A percentile compares a stretch with the other conserved stretches of the same genome.
These are phyloP conservation scores for Metschnikowia kofuensis DNA, from an alignment of 805 yeast genomes.

Conservation along the genomic window DNA sequence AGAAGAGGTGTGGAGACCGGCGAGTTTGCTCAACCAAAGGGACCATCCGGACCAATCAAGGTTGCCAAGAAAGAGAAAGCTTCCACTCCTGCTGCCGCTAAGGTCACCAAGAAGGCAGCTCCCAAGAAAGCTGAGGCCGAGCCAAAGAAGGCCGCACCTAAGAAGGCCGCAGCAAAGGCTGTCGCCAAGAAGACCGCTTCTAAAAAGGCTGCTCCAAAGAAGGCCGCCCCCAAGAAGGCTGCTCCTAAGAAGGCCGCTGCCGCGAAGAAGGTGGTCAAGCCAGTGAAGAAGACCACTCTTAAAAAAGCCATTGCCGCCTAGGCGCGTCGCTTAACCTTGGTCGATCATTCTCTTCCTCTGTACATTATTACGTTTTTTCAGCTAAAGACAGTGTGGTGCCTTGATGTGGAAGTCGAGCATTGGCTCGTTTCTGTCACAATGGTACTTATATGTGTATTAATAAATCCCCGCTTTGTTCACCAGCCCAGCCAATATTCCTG, in stretches of 20 bases:
- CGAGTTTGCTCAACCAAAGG: slow-evolving; percentile 80
- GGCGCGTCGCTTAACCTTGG: background rate
- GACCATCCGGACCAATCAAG: slow-evolving; percentile 85
- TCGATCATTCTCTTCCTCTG: slow-evolving; percentile 8
- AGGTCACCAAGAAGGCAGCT: slow-evolving; percentile 9
- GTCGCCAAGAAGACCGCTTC: slow-evolving; percentile 4
- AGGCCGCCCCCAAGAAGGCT: slow-evolving; percentile 4
- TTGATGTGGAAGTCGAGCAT: slow-evolving; percentile 1
- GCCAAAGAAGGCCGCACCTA: slow-evolving; percentile 6
- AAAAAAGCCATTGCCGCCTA: slow-evolving; percentile 10
- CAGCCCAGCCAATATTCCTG: slow-evolving; percentile 1
- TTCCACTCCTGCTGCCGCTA: slow-evolving; percentile 4
- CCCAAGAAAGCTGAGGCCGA: slow-evolving; percentile 7
- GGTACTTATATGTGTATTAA: slow-evolving; percentile 9
- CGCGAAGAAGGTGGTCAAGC: slow-evolving; percentile 9
- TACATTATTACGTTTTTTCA: slow-evolving; percentile 12
- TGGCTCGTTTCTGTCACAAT: background rate
- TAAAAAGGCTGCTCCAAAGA: background rate
- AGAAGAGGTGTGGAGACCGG: slow-evolving; percentile 80
- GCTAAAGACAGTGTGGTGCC: slow-evolving; percentile 7
- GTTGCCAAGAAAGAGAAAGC: slow-evolving; percentile 44
- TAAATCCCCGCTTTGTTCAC: slow-evolving; percentile 8
- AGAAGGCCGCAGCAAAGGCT: slow-evolving; percentile 6
- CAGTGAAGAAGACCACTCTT: slow-evolving; percentile 9
- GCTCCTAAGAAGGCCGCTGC: slow-evolving; percentile 8